Conservation (phyloP, 1,284 basidiomycete species). For the Cryptococcus deneoformans region DNA sequence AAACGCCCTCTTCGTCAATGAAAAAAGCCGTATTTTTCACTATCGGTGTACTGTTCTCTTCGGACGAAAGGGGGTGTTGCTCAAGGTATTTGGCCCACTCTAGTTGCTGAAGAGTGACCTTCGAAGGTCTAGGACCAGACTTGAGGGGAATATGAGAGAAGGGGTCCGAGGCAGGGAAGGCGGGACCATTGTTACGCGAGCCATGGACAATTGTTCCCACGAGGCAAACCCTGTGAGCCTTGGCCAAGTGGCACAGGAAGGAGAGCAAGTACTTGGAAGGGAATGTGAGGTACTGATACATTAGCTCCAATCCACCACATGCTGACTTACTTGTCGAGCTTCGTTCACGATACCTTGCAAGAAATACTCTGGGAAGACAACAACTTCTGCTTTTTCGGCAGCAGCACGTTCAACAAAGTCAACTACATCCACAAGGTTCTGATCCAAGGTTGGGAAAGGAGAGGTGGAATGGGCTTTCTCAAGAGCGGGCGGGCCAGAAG, state of each 20-base stretch:
- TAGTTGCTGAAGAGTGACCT: slow-evolving; percentile 15
- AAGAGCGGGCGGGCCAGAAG: slow-evolving; percentile 13
- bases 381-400: slow-evolving; percentile 31
- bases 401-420: slow-evolving; percentile 24
- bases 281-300: slow-evolving; percentile 41
- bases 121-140: background rate
- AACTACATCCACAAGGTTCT: slow-evolving; percentile 28
- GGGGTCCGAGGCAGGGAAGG: slow-evolving; percentile 21
- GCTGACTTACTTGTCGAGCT: slow-evolving; percentile 33
- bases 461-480: slow-evolving; percentile 18
- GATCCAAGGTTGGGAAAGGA: slow-evolving; percentile 30
- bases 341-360: slow-evolving; percentile 45
- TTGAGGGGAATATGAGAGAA: slow-evolving; percentile 29
- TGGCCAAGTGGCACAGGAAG: slow-evolving; percentile 29
- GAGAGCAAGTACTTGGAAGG: slow-evolving; percentile 28
- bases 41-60: slow-evolving; percentile 18
- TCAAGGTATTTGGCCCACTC: slow-evolving; percentile 35
- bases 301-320: slow-evolving; percentile 1
- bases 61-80: slow-evolving; percentile 11
- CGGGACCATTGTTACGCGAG: slow-evolving; percentile 3
- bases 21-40: slow-evolving; percentile 45
- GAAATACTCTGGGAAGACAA: slow-evolving; percentile 49
- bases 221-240: slow-evolving; percentile 27
- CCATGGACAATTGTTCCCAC: slow-evolving; percentile 44
- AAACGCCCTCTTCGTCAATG: slow-evolving; percentile 35